Evolutionary conservation across 2,329 filamentous ascomycete genomes (phyloP).

Genomic region (Talaromyces sp.): DNA sequence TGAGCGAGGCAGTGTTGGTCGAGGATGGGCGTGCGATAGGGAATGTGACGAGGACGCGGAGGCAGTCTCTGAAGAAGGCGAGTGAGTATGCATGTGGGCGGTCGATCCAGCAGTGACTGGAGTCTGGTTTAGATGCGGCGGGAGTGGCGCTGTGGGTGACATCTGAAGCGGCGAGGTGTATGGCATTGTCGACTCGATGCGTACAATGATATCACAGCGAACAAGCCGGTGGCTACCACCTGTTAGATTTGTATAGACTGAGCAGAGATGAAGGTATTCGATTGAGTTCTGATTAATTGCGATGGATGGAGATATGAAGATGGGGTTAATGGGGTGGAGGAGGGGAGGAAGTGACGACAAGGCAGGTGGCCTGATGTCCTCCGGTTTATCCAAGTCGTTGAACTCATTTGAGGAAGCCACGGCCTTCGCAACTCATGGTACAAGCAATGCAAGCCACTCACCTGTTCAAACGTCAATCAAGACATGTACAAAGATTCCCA

Average conservation of each 20-base stretch:
- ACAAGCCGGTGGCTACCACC: not conserved
- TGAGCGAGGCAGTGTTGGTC: slow-evolving; percentile 49
- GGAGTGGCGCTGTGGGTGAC: slow-evolving; percentile 5
- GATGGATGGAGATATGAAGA: not conserved
- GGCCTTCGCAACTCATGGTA: not conserved
- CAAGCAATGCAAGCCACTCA: not conserved
- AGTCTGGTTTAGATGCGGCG: not conserved
- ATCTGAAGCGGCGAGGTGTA: slow-evolving; percentile 13
- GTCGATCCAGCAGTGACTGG: not conserved
- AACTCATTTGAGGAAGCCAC: not conserved
- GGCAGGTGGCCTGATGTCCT: not conserved
- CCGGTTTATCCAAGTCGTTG: not conserved
- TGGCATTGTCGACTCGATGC: slow-evolving; percentile 4
- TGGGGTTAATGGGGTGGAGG: not conserved
- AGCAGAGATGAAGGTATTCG: too few species aligned
- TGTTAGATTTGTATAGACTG: slow-evolving; percentile 1
- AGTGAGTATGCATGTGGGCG: slow-evolving; percentile 6
- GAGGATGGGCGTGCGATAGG: slow-evolving; percentile 24
- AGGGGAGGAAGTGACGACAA: not conserved
- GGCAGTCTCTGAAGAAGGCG: not conserved
- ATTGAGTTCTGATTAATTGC: too few species aligned
- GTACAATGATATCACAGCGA: slow-evolving; percentile 1
- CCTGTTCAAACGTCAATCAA: slow-evolving; percentile 1
- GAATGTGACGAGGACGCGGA: slow-evolving; percentile 4
- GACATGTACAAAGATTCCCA: slow-evolving; percentile 11